Percentiles rank a stretch among this genome's conserved stretches.
phyloP scores from a whole-genome alignment of 1,284 basidiomycete genomes.

The Leccinum griseonigrum region DNA sequence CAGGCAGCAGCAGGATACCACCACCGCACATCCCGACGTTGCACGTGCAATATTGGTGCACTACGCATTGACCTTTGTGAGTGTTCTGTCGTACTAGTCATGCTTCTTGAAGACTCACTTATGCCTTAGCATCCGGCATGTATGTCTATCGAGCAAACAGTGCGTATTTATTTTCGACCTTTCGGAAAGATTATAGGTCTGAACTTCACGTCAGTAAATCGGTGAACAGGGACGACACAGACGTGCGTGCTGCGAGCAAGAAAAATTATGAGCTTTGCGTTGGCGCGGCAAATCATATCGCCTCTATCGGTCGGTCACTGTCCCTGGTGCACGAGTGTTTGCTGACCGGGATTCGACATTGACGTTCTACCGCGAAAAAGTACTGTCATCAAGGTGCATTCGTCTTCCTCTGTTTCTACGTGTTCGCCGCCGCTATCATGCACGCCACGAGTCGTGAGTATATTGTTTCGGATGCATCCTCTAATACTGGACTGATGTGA shows the following conservation, averaged over 20 bases:
- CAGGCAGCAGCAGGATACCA: slow-evolving; percentile 37
- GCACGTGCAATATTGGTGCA: slow-evolving; percentile 87
- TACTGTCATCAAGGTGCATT: slow-evolving; percentile 65
- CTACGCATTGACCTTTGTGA: slow-evolving; percentile 81
- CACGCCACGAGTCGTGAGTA: slow-evolving; percentile 63
- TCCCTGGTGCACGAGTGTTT: background rate
- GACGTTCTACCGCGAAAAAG: slow-evolving; percentile 56
- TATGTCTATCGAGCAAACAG: slow-evolving; percentile 27
- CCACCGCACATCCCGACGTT: slow-evolving; percentile 70
- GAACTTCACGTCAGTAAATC: slow-evolving; percentile 21
- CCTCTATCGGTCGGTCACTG: slow-evolving; percentile 56
- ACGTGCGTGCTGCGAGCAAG: slow-evolving; percentile 52
- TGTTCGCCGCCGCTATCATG: slow-evolving; percentile 83
- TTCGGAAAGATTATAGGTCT: slow-evolving; percentile 19
- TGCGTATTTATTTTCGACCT: slow-evolving; percentile 15
- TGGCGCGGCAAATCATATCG: slow-evolving; percentile 77
- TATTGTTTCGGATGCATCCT: background rate
- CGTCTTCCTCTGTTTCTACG: slow-evolving; percentile 77
- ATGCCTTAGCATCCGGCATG: slow-evolving; percentile 26
- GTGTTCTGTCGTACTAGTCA: slow-evolving; percentile 28
- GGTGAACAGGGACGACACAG: slow-evolving; percentile 45
- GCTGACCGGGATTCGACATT: slow-evolving; percentile 37
- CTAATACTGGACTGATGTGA: background rate
- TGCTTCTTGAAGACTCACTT: slow-evolving; percentile 1
- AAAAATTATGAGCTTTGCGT: slow-evolving; percentile 71